phyloP scores from a whole-genome alignment of 345 rosid genomes.

The Arabidopsis suecica region DNA sequence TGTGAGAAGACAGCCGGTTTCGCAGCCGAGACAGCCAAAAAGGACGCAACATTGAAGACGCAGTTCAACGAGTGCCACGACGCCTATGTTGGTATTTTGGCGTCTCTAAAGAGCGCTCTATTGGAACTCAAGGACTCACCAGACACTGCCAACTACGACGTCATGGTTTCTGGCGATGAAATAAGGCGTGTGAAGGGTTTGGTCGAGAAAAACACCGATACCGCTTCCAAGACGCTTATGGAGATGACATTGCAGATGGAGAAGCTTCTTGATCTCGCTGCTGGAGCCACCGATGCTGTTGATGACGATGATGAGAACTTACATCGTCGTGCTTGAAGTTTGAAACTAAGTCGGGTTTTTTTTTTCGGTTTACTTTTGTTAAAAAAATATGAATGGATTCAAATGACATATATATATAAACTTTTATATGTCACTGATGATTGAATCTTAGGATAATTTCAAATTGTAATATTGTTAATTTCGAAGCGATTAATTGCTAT shows the following conservation, averaged over 20 bases:
- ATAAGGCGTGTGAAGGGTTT: neutral
- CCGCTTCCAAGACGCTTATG: conserved; percentile 27
- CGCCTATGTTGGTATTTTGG: conserved; percentile 31
- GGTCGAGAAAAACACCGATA: conserved; percentile 28
- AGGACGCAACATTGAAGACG: conserved; percentile 4
- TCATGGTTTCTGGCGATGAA: conserved; percentile 34
- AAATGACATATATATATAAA: neutral
- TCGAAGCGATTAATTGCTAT: neutral
- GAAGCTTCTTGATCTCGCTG: conserved; percentile 41
- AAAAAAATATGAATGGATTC: conserved; percentile 11
- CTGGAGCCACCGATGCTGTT: conserved; percentile 40
- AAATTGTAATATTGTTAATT: conserved; percentile 1
- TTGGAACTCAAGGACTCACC: conserved; percentile 24
- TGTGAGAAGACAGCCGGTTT: conserved; percentile 31
- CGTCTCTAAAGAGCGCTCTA: conserved; percentile 34
- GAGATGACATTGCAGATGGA: conserved; percentile 40
- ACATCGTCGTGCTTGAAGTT: conserved; percentile 31
- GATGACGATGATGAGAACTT: conserved; percentile 35
- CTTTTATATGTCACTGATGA: conserved; percentile 2
- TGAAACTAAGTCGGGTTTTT: neutral
- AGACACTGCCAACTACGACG: conserved; percentile 42
- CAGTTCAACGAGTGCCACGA: conserved; percentile 32
- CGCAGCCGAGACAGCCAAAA: conserved; percentile 27
- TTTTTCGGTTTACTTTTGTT: conserved; percentile 28
- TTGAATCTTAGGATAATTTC: conserved; percentile 24